Base-by-base conservation (phyloP, 129 eudicot genomes). In the Escallonia herrerae region DNA sequence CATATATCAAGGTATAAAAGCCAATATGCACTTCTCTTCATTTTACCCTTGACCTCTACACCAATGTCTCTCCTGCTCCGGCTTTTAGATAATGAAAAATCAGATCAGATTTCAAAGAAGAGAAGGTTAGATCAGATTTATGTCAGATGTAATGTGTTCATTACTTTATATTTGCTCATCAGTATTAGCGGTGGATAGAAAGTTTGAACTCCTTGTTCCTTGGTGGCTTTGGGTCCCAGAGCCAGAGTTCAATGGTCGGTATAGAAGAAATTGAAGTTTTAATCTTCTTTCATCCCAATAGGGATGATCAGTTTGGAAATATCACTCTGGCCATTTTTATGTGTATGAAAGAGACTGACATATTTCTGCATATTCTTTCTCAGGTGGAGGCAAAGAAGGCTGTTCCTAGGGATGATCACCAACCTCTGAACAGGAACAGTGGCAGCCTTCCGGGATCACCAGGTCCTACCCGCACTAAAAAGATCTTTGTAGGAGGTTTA, bases 331-430 rank as follows among this genome's bases (percentile, higher is more conserved):
- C 9, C 49, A 45, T 45, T 45, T 2, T 45, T 1, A 1, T 5
- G 7, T 45, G 6, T 45, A 5, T n/a, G 6, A 6, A 43, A 43
- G 9, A 6, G 53, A 15, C 40, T 57, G 7, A 13, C 6, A 42
- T 13, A 13, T 13, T 40, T 5, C 3, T 50, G 60, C 15, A 7
- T 45, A 59, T 52, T 7, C 8, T 58, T 81, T 40, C 50, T 42
- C 64, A 93, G 99, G 99, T 93, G 53, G 99, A 93, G 76, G 99
- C 99, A 66, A 93, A 93, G 77, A 93, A 86, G 75, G 99, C 96
- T 69, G 96, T 93, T 64, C 96, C 99, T 40, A 83, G 99, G 56
- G 99, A 93, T 51, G 99, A 89, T 76, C 93, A 89, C 13, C 85
- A 85, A 69, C 67, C 67, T 10, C 63, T 72, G 2, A 83, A 13